phyloP scores from a whole-genome alignment of 2,329 filamentous ascomycete species.

The Exophiala dermatitidis region DNA sequence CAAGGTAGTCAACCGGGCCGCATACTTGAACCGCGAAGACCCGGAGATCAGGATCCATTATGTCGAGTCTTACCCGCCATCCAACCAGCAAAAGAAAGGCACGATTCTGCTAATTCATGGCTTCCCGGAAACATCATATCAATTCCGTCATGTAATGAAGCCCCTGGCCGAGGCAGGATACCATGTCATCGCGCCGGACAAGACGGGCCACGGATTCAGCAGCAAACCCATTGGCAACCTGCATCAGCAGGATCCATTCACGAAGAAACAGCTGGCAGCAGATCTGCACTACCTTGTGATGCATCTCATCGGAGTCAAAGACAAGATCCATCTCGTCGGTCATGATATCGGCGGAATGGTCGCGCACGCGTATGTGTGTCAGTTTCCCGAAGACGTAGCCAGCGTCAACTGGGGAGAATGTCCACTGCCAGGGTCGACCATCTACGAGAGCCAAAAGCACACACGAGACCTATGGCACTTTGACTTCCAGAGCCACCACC shows the following conservation, averaged over 20 bases:
- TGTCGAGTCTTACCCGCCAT: conserved; percentile 5
- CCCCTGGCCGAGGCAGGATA: conserved; percentile 31
- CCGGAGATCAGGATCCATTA: conserved; percentile 7
- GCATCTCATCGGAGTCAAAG: background rate
- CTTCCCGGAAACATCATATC: conserved; percentile 44
- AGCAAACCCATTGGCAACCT: conserved; percentile 12
- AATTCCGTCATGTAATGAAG: conserved; percentile 37
- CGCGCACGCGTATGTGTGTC: conserved; percentile 32
- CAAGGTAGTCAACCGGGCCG: background rate
- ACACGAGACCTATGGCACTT: conserved; percentile 40
- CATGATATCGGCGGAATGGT: conserved; percentile 47
- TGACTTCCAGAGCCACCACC: conserved; percentile 35
- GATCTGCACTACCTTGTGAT: conserved; percentile 34
- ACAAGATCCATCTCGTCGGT: conserved; percentile 32
- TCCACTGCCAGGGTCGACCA: conserved; percentile 33
- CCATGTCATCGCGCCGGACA: conserved; percentile 31
- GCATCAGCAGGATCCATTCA: conserved; percentile 31
- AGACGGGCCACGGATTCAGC: conserved; percentile 23
- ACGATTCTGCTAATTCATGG: conserved; percentile 42
- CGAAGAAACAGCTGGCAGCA: conserved; percentile 37
- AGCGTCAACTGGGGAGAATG: conserved; percentile 41
- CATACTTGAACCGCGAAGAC: background rate
- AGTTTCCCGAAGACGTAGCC: conserved; percentile 30
- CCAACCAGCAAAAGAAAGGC: conserved; percentile 26
- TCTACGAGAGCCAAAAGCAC: conserved; percentile 23